A percentile compares a stretch with the other conserved stretches of the same genome.
Conservation (phyloP, 352 stramenopile species). For the Pythium plurisporium region DNA sequence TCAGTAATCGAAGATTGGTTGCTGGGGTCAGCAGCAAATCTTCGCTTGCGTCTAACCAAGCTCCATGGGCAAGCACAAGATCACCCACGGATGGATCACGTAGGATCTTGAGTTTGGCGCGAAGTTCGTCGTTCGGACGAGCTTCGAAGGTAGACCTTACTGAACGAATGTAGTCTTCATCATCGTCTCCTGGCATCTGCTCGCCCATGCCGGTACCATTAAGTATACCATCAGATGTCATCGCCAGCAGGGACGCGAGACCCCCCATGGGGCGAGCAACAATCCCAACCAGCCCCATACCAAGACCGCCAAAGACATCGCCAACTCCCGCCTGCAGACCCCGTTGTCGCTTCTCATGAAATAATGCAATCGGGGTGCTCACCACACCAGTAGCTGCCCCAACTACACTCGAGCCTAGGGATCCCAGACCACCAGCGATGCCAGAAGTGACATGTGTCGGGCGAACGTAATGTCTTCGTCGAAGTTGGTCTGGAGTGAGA, state of each 20-base stretch:
- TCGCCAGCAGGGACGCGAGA: constrained; percentile 69
- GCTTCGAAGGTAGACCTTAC: constrained; percentile 37
- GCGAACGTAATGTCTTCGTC: constrained; percentile 56
- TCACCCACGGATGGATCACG: constrained; percentile 36
- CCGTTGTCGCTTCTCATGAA: constrained; percentile 60
- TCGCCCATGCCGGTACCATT: constrained; percentile 51
- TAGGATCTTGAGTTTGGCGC: constrained; percentile 77
- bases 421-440: constrained; percentile 58
- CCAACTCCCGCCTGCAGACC: constrained; percentile 53
- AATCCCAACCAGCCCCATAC: constrained; percentile 76
- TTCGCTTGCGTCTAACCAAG: constrained; percentile 43
- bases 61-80: constrained; percentile 59
- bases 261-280: constrained; percentile 73
- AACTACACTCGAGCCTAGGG: constrained; percentile 70
- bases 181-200: constrained; percentile 22
- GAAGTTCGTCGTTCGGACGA: constrained; percentile 59
- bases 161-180: constrained; percentile 18
- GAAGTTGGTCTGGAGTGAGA: constrained; percentile 52
- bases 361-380: constrained; percentile 70
- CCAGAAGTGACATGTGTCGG: constrained; percentile 61
- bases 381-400: constrained; percentile 71
- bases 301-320: constrained; percentile 65
- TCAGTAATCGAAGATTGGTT: constrained; percentile 30
- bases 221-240: constrained; percentile 71
- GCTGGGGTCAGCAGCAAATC: constrained; percentile 18